Base-by-base conservation (phyloP, 2,329 filamentous ascomycete species). In the Calonectria pseudoreteaudii region DNA sequence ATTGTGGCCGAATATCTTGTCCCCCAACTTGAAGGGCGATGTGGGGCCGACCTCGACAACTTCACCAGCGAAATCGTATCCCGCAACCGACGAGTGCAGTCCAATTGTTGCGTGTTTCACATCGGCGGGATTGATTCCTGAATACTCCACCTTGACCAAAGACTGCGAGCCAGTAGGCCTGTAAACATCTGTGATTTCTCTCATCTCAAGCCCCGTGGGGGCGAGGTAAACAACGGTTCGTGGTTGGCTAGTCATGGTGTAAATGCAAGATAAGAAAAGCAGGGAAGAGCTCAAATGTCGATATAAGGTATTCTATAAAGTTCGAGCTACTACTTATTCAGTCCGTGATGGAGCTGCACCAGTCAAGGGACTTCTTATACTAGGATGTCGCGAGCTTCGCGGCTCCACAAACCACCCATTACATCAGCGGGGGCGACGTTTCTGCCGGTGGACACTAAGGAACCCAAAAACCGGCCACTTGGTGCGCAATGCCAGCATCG, bases 121-220 rank as follows among this genome's bases (percentile, higher is more conserved):
- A 38, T 69, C 67, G 9, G 53, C 67, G 14, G 67, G 67, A 18
- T 69, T 62, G 3, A 69, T 62, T 18, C 50, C 67, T 10, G 67
- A 69, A 10, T 69, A 69, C 11, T 62, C 34, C 3, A 69, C 67
- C 50, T 62, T 62, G 16, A 69, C 23, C 9, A 69, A 38, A n/a
- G 41, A 49, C 23, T 69, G 67, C 4, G 38, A 36, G 16, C 44
- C 53, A 13, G 5, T 11, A 8, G 67, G 53, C 13, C 28, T 18
- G 31, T 69, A 62, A 14, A 26, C 16, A 16, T 62, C 53, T 20
- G 50, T 50, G 30, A 69, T 62, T 47, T 56, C 34, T 11, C 41
- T 56, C 8, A 64, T 34, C 16, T 47, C 53, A 7, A 31, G 41
- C 9, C 38, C 53, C 16, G 28, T 36, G 30, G 26, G 28, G 30